Percentiles rank a stretch among this genome's conserved stretches.
phyloP scores from a whole-genome alignment of 768 basidiomycete genomes.

The Daedalea quercina region DNA sequence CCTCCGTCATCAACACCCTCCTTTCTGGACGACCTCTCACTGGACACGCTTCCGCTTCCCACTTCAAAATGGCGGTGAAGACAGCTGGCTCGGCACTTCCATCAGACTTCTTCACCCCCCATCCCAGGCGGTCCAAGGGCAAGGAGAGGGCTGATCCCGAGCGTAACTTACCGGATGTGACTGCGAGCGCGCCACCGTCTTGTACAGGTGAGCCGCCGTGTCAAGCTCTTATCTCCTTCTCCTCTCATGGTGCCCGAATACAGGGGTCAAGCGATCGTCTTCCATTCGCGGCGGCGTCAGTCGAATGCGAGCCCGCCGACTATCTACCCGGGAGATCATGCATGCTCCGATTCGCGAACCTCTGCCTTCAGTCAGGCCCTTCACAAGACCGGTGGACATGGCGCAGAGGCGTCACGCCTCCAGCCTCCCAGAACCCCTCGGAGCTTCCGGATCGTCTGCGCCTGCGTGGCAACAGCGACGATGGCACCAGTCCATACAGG shows the following conservation, averaged over 20 bases:
- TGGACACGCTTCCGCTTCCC: slow-evolving; percentile 21
- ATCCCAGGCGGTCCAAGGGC: slow-evolving; percentile 43
- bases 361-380: slow-evolving; percentile 6
- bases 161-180: slow-evolving; percentile 1
- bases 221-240: neutral
- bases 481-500: neutral
- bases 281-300: neutral
- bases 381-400: slow-evolving; percentile 8
- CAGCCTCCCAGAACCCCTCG: slow-evolving; percentile 12
- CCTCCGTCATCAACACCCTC: slow-evolving; percentile 42
- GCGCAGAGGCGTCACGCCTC: slow-evolving; percentile 25
- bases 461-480: neutral
- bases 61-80: slow-evolving; percentile 23
- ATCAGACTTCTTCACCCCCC: slow-evolving; percentile 50
- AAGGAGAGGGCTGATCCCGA: slow-evolving; percentile 38
- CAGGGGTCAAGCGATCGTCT: neutral
- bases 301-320: slow-evolving; percentile 17
- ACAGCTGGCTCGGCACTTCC: slow-evolving; percentile 28
- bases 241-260: neutral
- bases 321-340: slow-evolving; percentile 6
- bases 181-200: neutral
- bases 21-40: slow-evolving; percentile 28
- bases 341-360: slow-evolving; percentile 8
- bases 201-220: neutral
- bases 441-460: neutral